Conservation (phyloP, 2,329 filamentous ascomycete species). For the Microsporum ferrugineum region DNA sequence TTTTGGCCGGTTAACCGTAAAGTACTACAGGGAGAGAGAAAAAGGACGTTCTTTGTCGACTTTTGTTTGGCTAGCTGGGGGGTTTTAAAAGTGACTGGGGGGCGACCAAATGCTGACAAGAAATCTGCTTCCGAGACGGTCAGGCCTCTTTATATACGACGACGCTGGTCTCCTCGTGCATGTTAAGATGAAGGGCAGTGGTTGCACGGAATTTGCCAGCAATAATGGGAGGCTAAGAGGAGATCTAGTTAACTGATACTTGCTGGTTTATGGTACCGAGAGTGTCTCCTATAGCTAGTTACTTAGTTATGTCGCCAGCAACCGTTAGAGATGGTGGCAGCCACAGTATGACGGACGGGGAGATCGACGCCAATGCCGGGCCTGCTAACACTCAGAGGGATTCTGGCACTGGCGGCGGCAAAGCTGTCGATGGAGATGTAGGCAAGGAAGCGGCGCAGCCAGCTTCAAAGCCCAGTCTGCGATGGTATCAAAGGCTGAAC, state of each 20-base stretch:
- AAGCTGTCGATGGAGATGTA: not conserved
- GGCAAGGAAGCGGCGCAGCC: not conserved
- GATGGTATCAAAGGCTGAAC: slow-evolving; percentile 34
- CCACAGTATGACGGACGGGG: not conserved
- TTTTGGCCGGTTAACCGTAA: not conserved
- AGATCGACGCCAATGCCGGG: not conserved
- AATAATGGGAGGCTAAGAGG: not conserved
- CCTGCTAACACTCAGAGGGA: not conserved
- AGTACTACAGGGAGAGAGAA: not conserved
- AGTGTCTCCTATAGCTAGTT: not conserved
- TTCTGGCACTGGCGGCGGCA: not conserved
- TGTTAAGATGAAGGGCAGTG: not conserved
- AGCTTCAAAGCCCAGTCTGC: slow-evolving; percentile 7
- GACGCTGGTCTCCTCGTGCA: not conserved
- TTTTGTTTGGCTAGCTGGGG: not conserved
- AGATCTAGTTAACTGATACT: not conserved
- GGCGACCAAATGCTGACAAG: not conserved
- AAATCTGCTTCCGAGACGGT: not conserved
- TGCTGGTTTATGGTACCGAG: not conserved
- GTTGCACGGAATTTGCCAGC: not conserved
- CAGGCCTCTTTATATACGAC: not conserved
- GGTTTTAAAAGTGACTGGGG: too few relatives aligned
- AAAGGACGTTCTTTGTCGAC: not conserved
- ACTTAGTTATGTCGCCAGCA: not conserved
- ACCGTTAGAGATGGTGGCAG: not conserved